Percentiles rank a stretch among this genome's conserved stretches.
Conservation (phyloP, 495 filamentous ascomycete species). For the Aspergillus baeticus region DNA sequence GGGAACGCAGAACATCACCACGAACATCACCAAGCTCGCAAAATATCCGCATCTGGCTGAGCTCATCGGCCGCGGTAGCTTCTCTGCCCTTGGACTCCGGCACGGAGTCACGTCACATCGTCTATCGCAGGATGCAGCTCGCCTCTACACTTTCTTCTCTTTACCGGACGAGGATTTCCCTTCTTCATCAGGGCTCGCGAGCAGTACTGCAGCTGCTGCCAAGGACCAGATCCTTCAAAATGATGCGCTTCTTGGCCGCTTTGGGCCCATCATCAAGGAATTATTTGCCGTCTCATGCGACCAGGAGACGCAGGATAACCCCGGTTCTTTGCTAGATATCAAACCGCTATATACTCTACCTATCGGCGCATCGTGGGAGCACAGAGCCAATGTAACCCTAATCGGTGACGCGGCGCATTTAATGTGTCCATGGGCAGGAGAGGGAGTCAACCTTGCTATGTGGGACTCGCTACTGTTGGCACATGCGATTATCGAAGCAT, state of each 20-base stretch:
- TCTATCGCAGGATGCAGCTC: slow-evolving; percentile 36
- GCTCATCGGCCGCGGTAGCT: slow-evolving; percentile 25
- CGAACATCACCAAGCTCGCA: slow-evolving; percentile 20
- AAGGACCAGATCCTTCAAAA: slow-evolving; percentile 31
- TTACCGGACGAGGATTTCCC: slow-evolving; percentile 29
- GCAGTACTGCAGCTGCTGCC: slow-evolving; percentile 21
- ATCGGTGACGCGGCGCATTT: slow-evolving; percentile 64
- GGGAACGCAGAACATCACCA: slow-evolving; percentile 32
- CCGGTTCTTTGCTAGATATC: neutral
- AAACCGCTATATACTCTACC: slow-evolving; percentile 51
- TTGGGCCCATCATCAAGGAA: slow-evolving; percentile 33
- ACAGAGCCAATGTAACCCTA: slow-evolving; percentile 41
- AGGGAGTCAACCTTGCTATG: slow-evolving; percentile 60
- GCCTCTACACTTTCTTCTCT: slow-evolving; percentile 39
- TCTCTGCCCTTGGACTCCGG: slow-evolving; percentile 24
- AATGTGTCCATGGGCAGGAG: slow-evolving; percentile 60
- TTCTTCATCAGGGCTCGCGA: slow-evolving; percentile 24
- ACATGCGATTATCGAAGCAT: slow-evolving; percentile 26
- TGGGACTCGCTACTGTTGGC: slow-evolving; percentile 55
- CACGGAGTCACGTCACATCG: slow-evolving; percentile 34
- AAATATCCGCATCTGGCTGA: slow-evolving; percentile 29
- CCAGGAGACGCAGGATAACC: slow-evolving; percentile 21
- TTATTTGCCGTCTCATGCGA: slow-evolving; percentile 35
- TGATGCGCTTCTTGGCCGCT: slow-evolving; percentile 27
- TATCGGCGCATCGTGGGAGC: slow-evolving; percentile 47